A percentile compares a stretch with the other conserved stretches of the same genome.
Evolutionary conservation across 306 rosid species (phyloP).

Genomic region (Astragalus membranaceus): DNA sequence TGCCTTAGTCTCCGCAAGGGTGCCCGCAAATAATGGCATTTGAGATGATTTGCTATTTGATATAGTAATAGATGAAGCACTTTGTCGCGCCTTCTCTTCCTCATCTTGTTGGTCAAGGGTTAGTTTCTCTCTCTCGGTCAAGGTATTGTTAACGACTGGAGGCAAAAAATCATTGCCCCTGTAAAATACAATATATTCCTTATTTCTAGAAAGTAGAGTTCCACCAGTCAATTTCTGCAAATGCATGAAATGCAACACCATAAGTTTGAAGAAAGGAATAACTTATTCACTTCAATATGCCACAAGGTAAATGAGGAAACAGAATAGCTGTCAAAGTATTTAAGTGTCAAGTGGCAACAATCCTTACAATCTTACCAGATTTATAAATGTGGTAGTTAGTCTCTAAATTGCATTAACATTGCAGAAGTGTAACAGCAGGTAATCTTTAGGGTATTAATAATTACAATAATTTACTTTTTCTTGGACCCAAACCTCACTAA

Average conservation of each 20-base stretch:
- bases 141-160: slow-evolving; percentile 45
- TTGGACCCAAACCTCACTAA: too few species aligned
- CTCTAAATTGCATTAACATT: too few species aligned
- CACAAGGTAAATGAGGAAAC: too few species aligned
- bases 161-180: slow-evolving; percentile 93
- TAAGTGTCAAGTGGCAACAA: too few species aligned
- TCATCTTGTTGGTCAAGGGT: slow-evolving; percentile 59
- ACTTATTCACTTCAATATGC: slow-evolving; percentile 10
- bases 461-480: too few species aligned
- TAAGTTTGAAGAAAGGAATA: slow-evolving; percentile 18
- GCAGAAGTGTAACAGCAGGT: too few species aligned
- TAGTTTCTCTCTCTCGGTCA: slow-evolving; percentile 60
- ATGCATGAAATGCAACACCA: slow-evolving; percentile 25
- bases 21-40: slow-evolving; percentile 64
- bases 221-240: slow-evolving; percentile 88
- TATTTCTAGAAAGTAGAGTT: slow-evolving; percentile 86
- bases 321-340: too few species aligned
- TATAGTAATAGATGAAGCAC: slow-evolving; percentile 34
- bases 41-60: slow-evolving; percentile 38
- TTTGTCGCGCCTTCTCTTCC: slow-evolving; percentile 67
- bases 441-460: too few species aligned
- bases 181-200: slow-evolving; percentile 76
- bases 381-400: too few species aligned
- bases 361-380: too few species aligned
- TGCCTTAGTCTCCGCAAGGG: slow-evolving; percentile 84